Evolutionary conservation across 169 alveolate genomes (phyloP), one percentile per base, ranked within the genome.

Genomic region (Ichthyophthirius multifiliis): DNA sequence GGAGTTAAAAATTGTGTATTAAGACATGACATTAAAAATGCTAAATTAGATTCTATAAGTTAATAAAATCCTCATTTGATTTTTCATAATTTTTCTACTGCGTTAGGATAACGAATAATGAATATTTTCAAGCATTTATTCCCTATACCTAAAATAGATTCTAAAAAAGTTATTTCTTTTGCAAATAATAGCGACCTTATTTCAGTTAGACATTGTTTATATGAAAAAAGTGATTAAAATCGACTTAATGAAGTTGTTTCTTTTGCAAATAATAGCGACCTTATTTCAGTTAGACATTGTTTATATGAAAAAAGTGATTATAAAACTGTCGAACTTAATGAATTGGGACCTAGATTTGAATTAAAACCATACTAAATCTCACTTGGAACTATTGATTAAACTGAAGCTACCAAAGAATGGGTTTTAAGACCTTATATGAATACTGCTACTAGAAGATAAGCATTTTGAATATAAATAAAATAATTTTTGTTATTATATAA

Each of bases 371-470:
- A 95, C 85, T 95, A 97, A 77, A 96, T 99, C 27, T 98, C 96
- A 39, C 94, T 98, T 31, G 99, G 99, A 31, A 96, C 99, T 13
- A 93, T 97, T 23, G 99, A 98, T 76, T 96, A 97, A 96, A 94
- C 95, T 65, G 99, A 98, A 83, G 97, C 98, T 39, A 97, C 98
- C 82, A 96, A 94, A 65, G 99, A 98, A 86, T 98, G 99, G 99
- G 98, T 95, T n/a, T 89, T 96, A 47, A 89, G 99, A 65, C 99
- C 99, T 12, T 98, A 95, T 94, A 96, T 99, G 97, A 99, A 98
- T 85, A 91, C 97, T 41, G 96, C 97, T 2, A 96, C 95, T 23
- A 96, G 91, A 48, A 95, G 90, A 82, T 92, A 93, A 20, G 92
- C 90, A 13, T 78, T 92, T 55, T 81, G 86, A 81, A 46, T 27